Conservation (phyloP, 768 basidiomycete species). For the Lactarius sp. region DNA sequence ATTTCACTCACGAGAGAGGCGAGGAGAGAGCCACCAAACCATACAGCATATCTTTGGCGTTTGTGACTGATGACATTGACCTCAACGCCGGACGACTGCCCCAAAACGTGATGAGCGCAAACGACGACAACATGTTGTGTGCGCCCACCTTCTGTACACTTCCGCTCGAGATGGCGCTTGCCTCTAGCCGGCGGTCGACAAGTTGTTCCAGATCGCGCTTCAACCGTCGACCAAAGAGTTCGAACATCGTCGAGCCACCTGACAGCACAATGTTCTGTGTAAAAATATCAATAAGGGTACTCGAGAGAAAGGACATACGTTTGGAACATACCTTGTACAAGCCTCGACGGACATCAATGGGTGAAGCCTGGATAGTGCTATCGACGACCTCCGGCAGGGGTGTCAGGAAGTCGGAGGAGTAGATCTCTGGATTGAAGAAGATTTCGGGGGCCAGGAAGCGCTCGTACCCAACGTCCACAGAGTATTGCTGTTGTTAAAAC, state of each 20-base stretch:
- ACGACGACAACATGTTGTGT: background rate
- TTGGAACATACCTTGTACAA: constrained; percentile 76
- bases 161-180: constrained; percentile 68
- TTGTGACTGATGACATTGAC: constrained; percentile 99
- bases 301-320: background rate
- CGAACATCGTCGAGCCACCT: constrained; percentile 99
- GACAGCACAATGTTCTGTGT: constrained; percentile 90
- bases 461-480: constrained; percentile 93
- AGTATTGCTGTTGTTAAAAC: constrained; percentile 65
- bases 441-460: constrained; percentile 99
- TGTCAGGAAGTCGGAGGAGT: constrained; percentile 94
- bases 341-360: constrained; percentile 95
- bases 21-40: constrained; percentile 95
- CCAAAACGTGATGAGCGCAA: background rate
- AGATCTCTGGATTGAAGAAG: constrained; percentile 99
- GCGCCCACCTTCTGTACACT: constrained; percentile 62
- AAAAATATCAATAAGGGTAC: background rate
- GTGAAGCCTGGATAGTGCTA: constrained; percentile 89
- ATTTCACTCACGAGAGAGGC: constrained; percentile 72
- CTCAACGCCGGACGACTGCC: constrained; percentile 90
- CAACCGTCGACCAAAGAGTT: constrained; percentile 94
- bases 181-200: constrained; percentile 85
- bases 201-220: constrained; percentile 94
- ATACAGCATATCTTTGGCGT: constrained; percentile 93
- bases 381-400: constrained; percentile 96